Base-by-base conservation (phyloP, 768 basidiomycete genomes). In the Clitopilus passeckerianus region DNA sequence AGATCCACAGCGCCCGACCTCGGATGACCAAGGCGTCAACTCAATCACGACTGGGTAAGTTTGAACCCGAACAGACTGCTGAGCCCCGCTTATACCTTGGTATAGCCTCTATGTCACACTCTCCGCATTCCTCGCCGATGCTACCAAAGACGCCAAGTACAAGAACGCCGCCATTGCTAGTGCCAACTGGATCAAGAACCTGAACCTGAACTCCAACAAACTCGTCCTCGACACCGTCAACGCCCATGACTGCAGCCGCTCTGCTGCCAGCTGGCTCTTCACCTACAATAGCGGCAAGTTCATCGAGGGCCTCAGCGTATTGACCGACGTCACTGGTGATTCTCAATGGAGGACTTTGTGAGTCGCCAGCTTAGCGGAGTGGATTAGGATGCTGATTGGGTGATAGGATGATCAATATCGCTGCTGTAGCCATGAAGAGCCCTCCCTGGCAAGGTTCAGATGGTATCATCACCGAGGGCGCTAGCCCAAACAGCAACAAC, bases 231-330 rank as follows among this genome's bases (percentile, higher is more conserved):
- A 84, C 66, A 76, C 77, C 10, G 74, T 83, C 55, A 69, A 76
- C 58, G 81, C 70, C 12, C 68, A 73, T 23, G 75, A 83, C 58
- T 84, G 82, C 67, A 72, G 76, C 1, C 69, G 78, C 33, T 79
- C 80, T 0, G 74, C 80, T 2, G 64, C 76, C 3, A 72, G 60
- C 3, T 82, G 79, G 76, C 53, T 82, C 5, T 84, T 82, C 67
- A 83, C 82, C 0, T 83, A 84, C 61, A 84, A 84, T 59, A 77
- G 72, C 24, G 82, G 83, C 30, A 84, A 84, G 59, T 79, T 73
- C 56, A 73, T 84, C 20, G 82, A 84, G 63, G 83, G 81, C 1
- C 67, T 83, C 55, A 77, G 74, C 53, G 74, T 84, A 4, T 67
- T 84, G 34, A 67, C 70, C 0, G 72, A 71, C 56, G 71, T 82